Base-by-base conservation (phyloP, 495 filamentous ascomycete species). In the Penicillium desertorum region DNA sequence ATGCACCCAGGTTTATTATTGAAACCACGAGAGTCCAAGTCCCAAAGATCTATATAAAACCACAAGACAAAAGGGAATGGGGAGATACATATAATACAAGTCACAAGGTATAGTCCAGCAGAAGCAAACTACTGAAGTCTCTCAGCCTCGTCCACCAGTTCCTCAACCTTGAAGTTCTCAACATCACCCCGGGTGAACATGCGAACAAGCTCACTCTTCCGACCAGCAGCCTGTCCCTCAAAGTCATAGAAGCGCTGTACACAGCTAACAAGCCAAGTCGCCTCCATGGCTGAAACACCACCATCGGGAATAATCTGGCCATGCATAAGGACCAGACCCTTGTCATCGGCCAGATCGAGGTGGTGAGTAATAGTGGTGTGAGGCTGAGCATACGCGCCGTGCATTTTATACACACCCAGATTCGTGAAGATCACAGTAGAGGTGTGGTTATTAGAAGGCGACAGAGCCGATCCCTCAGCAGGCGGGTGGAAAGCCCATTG, bases 341-440 rank as follows among this genome's bases (percentile, higher is more conserved):
- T 89, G 3, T 80, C 75, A 55, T 80, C 79, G 11, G 82, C 82
- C 20, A 96, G 73, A 59, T 98, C 94, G 20, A 85, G 72, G 69
- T 98, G 90, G 64, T 97, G 90, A 59, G 92, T 96, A 22, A 96
- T 73, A 1, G 90, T 97, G 3, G 95, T 98, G 62, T 98, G 94
- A 44, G 94, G 94, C 66, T 85, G 82, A 51, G 90, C 89, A 64
- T 79, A 98, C 65, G 96, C 87, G 29, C 95, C 94, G 34, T 92
- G 83, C 56, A 93, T 76, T 77, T 96, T 96, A 76, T 87, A 98
- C 66, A 96, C 91, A 5, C 88, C 93, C 23, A 98, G 79, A 61
- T 90, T 84, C 8, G 94, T 98, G 74, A 98, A 98, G 45, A 98
- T 84, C 14, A 98, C 85, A 0, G 91, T 96, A 0, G 86, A 82